Evolutionary conservation across 2,329 filamentous ascomycete genomes (phyloP), one percentile per base, ranked within the genome.

Genomic region (Dactylellina cionopaga): DNA sequence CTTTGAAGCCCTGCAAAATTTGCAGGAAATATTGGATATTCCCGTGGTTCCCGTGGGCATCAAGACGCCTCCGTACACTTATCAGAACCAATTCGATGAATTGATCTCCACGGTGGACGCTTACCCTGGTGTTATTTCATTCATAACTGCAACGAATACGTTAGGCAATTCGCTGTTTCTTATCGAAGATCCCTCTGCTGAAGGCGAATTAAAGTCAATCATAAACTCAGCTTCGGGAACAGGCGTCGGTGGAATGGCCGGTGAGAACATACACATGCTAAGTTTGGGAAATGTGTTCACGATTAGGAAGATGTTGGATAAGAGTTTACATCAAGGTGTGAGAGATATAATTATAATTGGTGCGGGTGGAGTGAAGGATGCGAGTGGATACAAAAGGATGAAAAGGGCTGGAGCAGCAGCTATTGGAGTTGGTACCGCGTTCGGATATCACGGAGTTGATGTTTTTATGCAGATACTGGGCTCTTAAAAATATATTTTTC

Each of bases 51-150:
- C 82, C 0, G 81, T 87, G 43, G 91, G 90, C 0, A 82, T 93
- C 74, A 94, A 94, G 78, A 89, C 87, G 0, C 90, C 91, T 3
- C 91, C 91, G 0, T 93, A 92, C 76, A 93, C 90, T 0, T 86
- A 92, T 77, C 80, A 84, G 0, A 86, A 83, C 0, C 87, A 93
- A 77, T 93, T 89, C 77, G 78, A 81, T 0, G 82, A 81, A 15
- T 79, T 93, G 11, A 78, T 87, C 1, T 74, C 79, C 0, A 85
- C 87, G 0, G 79, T 92, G 4, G 76, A 80, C 6, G 77, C n/a
- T 69, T 75, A 72, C 5, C 76, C 74, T 55, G 71, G 31, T 5
- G 79, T 91, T 0, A 19, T 77, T 11, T 64, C 71, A 4, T 93
- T 93, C 79, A 83, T 93, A 75, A 92, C 90, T 0, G 85, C 89